phyloP scores from a whole-genome alignment of 441 rosid genomes.

The Mallotus japonicus region DNA sequence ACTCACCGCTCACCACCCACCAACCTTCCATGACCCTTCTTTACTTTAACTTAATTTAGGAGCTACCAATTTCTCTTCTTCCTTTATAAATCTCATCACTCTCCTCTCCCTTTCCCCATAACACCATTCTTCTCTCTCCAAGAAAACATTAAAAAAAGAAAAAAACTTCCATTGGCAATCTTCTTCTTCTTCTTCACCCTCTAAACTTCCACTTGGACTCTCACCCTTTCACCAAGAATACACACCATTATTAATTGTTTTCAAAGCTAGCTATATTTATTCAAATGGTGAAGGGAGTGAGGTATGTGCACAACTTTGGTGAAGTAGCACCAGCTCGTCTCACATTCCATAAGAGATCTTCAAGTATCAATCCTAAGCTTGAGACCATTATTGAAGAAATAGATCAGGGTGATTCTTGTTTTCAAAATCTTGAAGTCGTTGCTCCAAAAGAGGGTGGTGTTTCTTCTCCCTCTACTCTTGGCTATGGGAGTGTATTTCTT shows the following conservation, averaged over 20 bases:
- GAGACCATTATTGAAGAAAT: conserved; percentile 21
- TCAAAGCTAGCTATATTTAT: background rate
- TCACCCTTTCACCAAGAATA: background rate
- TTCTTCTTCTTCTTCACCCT: background rate
- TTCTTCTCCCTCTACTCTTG: conserved; percentile 12
- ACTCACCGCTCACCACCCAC: background rate
- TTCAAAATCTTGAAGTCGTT: background rate
- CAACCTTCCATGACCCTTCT: background rate
- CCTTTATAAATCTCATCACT: background rate
- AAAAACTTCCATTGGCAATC: background rate
- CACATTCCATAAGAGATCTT: conserved; percentile 10
- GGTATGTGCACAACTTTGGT: conserved; percentile 1
- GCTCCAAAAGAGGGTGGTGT: conserved; percentile 1
- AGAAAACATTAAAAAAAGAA: too few species aligned
- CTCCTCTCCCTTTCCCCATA: background rate
- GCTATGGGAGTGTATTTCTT: conserved; percentile 13
- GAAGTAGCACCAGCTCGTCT: conserved; percentile 17
- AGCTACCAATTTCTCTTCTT: background rate
- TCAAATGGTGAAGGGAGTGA: conserved; percentile 15
- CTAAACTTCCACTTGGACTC: background rate
- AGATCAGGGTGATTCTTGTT: background rate
- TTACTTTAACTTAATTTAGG: conserved; percentile 15
- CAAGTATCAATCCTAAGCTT: conserved; percentile 15
- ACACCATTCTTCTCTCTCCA: background rate
- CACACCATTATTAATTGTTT: background rate